A percentile compares a stretch with the other conserved stretches of the same genome.
Evolutionary conservation across 2,329 filamentous ascomycete genomes (phyloP).

Genomic region (Arthrobotrys entomopaga): DNA sequence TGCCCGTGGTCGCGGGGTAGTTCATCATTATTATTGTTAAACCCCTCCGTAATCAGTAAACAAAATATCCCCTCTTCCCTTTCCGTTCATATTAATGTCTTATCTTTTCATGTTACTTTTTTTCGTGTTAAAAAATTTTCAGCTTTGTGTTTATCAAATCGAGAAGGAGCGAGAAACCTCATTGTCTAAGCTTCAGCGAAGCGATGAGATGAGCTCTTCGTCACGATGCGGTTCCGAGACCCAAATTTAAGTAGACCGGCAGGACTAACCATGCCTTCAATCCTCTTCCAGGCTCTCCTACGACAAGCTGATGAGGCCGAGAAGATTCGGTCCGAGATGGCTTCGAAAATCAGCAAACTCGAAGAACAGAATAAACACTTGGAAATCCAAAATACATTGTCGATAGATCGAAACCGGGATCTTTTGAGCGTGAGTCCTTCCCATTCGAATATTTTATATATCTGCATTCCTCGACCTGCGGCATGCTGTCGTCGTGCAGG

Average conservation of each 20-base stretch:
- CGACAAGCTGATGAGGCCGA: conserved; percentile 93
- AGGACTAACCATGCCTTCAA: conserved; percentile 44
- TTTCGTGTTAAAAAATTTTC: not conserved
- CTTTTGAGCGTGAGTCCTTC: conserved; percentile 70
- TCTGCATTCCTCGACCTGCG: not conserved
- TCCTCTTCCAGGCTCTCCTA: conserved; percentile 76
- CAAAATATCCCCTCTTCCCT: conserved; percentile 12
- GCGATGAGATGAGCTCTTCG: conserved; percentile 53
- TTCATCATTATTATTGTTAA: conserved; percentile 16
- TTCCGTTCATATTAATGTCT: not conserved
- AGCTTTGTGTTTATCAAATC: conserved; percentile 30
- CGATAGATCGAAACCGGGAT: conserved; percentile 82
- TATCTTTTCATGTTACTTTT: not conserved
- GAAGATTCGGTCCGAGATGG: conserved; percentile 79
- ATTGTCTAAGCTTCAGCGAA: conserved; percentile 23
- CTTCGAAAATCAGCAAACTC: conserved; percentile 76
- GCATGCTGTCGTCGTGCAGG: conserved; percentile 28
- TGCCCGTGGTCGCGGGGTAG: conserved; percentile 50
- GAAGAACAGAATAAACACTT: conserved; percentile 78
- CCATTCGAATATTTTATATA: not conserved
- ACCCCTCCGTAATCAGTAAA: conserved; percentile 43
- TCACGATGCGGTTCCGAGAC: conserved; percentile 46
- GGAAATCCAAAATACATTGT: conserved; percentile 78
- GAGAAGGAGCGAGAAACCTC: conserved; percentile 46
- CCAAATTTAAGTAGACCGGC: conserved; percentile 37